These are phyloP conservation scores for Choanephora cucurbitarum DNA, from an alignment of 371 early-diverging fungal genomes.

Conservation along the genomic window DNA sequence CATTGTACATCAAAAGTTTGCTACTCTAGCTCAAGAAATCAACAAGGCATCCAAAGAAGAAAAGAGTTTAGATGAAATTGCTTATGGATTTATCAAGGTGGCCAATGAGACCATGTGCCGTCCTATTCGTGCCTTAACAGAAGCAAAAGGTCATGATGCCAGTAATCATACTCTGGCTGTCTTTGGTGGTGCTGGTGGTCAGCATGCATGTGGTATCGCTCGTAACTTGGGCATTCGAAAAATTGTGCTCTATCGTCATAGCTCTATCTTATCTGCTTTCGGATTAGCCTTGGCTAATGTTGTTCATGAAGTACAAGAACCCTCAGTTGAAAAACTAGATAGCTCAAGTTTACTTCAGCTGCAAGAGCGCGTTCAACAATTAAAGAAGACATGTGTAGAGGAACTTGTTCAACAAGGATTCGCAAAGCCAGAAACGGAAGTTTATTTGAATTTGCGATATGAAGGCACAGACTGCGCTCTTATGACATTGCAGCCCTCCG, in stretches of 20 bases:
- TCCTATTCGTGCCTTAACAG: constrained; percentile 92
- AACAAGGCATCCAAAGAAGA: constrained; percentile 51
- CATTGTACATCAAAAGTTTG: constrained; percentile 66
- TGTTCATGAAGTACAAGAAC: constrained; percentile 90
- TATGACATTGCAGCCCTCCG: constrained; percentile 78
- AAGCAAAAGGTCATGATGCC: constrained; percentile 91
- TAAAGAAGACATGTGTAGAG: constrained; percentile 54
- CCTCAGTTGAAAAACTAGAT: constrained; percentile 55
- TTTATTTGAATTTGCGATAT: constrained; percentile 90
- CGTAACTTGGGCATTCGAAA: constrained; percentile 80
- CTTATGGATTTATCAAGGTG: constrained; percentile 91
- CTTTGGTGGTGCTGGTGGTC: constrained; percentile 97
- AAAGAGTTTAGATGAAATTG: constrained; percentile 79
- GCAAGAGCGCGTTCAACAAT: constrained; percentile 47
- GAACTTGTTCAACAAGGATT: constrained; percentile 68
- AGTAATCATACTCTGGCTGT: constrained; percentile 85
- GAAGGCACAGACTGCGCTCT: constrained; percentile 93
- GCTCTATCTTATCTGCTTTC: constrained; percentile 92
- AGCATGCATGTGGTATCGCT: constrained; percentile 94
- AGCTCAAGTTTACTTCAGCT: constrained; percentile 41
- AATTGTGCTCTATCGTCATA: constrained; percentile 84
- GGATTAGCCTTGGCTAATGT: constrained; percentile 91
- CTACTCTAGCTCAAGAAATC: constrained; percentile 63
- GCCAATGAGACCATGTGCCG: constrained; percentile 97
- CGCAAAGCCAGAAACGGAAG: constrained; percentile 47